Percentiles rank a stretch among this genome's conserved stretches.
These are phyloP conservation scores for Suillus tomentosus DNA, from an alignment of 768 basidiomycete species.

Conservation along the genomic window DNA sequence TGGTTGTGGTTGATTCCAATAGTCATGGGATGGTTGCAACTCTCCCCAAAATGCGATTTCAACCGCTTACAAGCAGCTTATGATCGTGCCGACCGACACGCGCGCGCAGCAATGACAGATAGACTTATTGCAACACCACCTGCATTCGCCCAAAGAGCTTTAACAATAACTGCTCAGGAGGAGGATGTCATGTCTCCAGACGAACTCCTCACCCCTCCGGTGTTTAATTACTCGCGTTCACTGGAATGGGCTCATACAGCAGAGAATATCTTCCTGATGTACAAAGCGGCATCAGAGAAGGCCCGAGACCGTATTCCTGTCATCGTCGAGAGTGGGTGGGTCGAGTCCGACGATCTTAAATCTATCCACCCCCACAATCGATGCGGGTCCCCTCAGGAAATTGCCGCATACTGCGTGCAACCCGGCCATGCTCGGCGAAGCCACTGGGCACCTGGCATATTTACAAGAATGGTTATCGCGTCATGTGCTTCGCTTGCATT, in stretches of 20 bases:
- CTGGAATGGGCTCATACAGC: constrained; percentile 8
- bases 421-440: constrained; percentile 7
- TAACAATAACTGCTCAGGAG: constrained; percentile 3
- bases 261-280: not conserved
- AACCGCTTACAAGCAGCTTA: constrained; percentile 29
- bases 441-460: constrained; percentile 22
- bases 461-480: constrained; percentile 23
- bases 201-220: constrained; percentile 6
- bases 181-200: constrained; percentile 7
- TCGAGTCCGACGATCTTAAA: not conserved
- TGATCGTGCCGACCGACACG: constrained; percentile 28
- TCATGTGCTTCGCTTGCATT: constrained; percentile 23
- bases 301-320: not conserved
- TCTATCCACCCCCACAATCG: constrained; percentile 14
- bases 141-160: not conserved
- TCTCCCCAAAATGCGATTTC: constrained; percentile 37
- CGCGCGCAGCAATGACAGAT: constrained; percentile 20
- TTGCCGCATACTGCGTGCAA: constrained; percentile 16
- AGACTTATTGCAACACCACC: not conserved
- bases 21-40: constrained; percentile 36
- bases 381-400: constrained; percentile 12
- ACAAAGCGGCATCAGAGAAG: not conserved
- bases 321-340: not conserved
- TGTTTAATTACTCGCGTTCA: constrained; percentile 11
- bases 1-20: constrained; percentile 42